Evolutionary conservation across 2,329 filamentous ascomycete species (phyloP).

Genomic region (Ploettnerulaceae sp.): DNA sequence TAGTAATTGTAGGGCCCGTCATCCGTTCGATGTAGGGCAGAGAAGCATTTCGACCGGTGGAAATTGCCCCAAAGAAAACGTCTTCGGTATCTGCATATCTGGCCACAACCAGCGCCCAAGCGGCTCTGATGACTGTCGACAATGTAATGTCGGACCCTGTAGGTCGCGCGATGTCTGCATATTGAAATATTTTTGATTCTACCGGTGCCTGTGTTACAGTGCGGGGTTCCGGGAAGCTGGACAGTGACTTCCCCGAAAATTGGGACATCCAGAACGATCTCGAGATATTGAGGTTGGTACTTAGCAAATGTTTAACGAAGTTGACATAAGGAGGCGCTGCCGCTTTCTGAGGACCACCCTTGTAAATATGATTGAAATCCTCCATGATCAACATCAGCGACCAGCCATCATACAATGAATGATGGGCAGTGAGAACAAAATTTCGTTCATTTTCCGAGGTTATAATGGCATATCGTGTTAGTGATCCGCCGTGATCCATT

Average conservation of each 20-base stretch:
- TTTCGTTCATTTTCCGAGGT: background rate
- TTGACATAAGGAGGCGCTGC: slow-evolving; percentile 20
- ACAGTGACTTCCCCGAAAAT: background rate
- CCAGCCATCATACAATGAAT: slow-evolving; percentile 9
- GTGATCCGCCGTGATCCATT: background rate
- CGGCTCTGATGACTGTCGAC: slow-evolving; percentile 25
- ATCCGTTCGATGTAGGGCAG: slow-evolving; percentile 38
- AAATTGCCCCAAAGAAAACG: slow-evolving; percentile 39
- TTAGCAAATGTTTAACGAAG: slow-evolving; percentile 2
- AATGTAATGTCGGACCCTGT: slow-evolving; percentile 14
- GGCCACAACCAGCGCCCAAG: slow-evolving; percentile 39
- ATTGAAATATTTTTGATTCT: background rate
- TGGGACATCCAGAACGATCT: slow-evolving; percentile 2
- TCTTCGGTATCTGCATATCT: slow-evolving; percentile 38
- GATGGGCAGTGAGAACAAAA: slow-evolving; percentile 8
- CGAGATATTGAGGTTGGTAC: background rate
- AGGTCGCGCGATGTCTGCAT: background rate
- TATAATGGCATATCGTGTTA: slow-evolving; percentile 3
- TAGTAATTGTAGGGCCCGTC: slow-evolving; percentile 40
- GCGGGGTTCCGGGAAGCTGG: slow-evolving; percentile 1
- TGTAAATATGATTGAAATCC: slow-evolving; percentile 16
- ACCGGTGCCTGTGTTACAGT: background rate
- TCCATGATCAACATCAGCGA: slow-evolving; percentile 29
- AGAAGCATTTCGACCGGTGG: slow-evolving; percentile 38
- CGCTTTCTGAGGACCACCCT: background rate